These are phyloP conservation scores for Blastocystis sp. DNA, from an alignment of 352 stramenopile genomes.

Conservation along the genomic window DNA sequence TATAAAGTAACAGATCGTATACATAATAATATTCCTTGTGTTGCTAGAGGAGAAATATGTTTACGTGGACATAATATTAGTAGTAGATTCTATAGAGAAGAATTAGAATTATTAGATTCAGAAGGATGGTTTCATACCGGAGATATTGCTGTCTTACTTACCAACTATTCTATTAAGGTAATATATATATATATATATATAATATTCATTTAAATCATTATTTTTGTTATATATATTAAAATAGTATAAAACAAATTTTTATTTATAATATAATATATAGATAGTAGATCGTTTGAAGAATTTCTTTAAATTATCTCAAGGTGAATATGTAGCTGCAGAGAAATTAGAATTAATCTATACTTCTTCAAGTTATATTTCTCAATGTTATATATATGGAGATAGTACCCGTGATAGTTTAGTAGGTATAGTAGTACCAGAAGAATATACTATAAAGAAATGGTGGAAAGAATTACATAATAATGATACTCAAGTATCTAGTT, in stretches of 20 bases:
- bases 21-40: slow-evolving; percentile 1
- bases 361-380: slow-evolving; percentile 52
- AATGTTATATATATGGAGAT: slow-evolving; percentile 58
- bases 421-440: slow-evolving; percentile 52
- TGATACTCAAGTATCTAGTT: not conserved
- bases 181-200: no score
- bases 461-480: slow-evolving; percentile 39
- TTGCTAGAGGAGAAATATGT: slow-evolving; percentile 25
- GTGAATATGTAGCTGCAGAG: slow-evolving; percentile 49
- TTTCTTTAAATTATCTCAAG: slow-evolving; percentile 30
- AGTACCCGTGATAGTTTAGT: slow-evolving; percentile 53
- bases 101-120: slow-evolving; percentile 53
- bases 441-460: slow-evolving; percentile 50
- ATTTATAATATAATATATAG: slow-evolving; percentile 38
- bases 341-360: slow-evolving; percentile 55
- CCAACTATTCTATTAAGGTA: slow-evolving; percentile 47
- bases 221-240: no score
- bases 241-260: no score
- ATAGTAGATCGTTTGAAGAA: slow-evolving; percentile 61
- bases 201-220: no score
- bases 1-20: slow-evolving; percentile 42
- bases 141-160: slow-evolving; percentile 57
- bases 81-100: slow-evolving; percentile 78
- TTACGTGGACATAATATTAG: slow-evolving; percentile 59
- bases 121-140: slow-evolving; percentile 59